Conservation (phyloP, 2,329 filamentous ascomycete genomes). For the Onygenales sp. region DNA sequence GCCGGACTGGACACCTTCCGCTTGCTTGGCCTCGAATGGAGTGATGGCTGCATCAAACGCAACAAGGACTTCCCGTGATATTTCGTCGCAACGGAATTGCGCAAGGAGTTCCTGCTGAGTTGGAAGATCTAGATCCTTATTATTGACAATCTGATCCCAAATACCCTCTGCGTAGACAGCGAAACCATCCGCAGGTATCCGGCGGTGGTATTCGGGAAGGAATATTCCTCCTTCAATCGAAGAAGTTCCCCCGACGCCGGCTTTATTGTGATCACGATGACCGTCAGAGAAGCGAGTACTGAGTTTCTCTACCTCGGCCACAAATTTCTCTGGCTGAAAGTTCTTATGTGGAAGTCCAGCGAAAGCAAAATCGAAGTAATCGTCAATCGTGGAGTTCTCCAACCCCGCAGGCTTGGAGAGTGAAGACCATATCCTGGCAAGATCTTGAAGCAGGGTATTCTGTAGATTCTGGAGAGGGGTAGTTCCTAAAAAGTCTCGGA, state of each 20-base stretch:
- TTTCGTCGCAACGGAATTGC: slow-evolving; percentile 96
- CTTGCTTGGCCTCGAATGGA: slow-evolving; percentile 80
- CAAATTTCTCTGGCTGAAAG: slow-evolving; percentile 85
- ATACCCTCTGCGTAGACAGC: slow-evolving; percentile 86
- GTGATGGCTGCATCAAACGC: slow-evolving; percentile 71
- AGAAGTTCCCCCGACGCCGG: slow-evolving; percentile 55
- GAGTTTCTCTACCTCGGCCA: slow-evolving; percentile 67
- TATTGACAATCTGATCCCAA: slow-evolving; percentile 98
- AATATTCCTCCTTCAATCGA: slow-evolving; percentile 73
- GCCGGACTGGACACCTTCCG: slow-evolving; percentile 63
- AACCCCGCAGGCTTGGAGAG: slow-evolving; percentile 85
- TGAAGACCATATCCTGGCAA: slow-evolving; percentile 84
- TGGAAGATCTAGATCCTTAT: slow-evolving; percentile 93
- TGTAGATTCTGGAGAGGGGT: slow-evolving; percentile 86
- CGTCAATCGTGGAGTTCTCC: slow-evolving; percentile 80
- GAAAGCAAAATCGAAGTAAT: slow-evolving; percentile 98
- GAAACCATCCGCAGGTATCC: slow-evolving; percentile 96
- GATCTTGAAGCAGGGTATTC: slow-evolving; percentile 80
- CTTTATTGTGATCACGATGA: slow-evolving; percentile 58
- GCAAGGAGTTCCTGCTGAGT: slow-evolving; percentile 95
- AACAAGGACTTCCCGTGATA: slow-evolving; percentile 76
- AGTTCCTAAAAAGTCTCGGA: slow-evolving; percentile 88
- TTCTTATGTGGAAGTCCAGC: slow-evolving; percentile 94
- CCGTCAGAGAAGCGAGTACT: slow-evolving; percentile 75
- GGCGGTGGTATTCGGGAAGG: slow-evolving; percentile 84